Percentiles rank a stretch among this genome's conserved stretches.
Evolutionary conservation across 257 asterid genomes (phyloP).

Genomic region (Nicotiana knightiana): DNA sequence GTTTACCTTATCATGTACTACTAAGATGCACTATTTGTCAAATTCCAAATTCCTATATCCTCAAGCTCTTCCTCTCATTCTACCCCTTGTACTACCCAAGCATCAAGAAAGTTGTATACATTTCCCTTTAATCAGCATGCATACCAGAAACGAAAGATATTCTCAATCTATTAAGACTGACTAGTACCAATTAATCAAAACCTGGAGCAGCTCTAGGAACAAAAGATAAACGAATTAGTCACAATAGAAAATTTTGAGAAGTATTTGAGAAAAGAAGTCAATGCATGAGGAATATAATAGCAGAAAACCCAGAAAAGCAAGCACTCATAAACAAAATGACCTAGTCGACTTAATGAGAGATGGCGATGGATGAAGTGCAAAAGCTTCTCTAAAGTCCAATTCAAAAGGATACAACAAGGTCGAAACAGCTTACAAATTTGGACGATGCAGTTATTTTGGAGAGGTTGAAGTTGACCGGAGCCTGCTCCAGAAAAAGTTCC

Average conservation of each 20-base stretch:
- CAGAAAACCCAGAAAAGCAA: background rate
- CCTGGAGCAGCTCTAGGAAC: background rate
- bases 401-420: background rate
- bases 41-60: background rate
- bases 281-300: background rate
- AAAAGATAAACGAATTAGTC: background rate
- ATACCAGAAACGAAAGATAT: background rate
- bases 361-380: background rate
- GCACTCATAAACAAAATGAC: background rate
- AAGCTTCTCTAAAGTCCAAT: background rate
- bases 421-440: constrained; percentile 46
- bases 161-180: background rate
- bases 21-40: background rate
- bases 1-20: background rate
- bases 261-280: background rate
- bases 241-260: background rate
- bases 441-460: constrained; percentile 15
- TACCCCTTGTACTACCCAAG: background rate
- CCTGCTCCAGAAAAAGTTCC: constrained; percentile 68
- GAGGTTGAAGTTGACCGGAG: constrained; percentile 31
- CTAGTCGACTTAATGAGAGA: background rate
- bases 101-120: background rate
- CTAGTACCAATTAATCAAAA: background rate
- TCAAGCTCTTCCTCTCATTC: background rate
- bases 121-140: background rate